phyloP scores from a whole-genome alignment of 495 filamentous ascomycete genomes.

The Niebla homalea region DNA sequence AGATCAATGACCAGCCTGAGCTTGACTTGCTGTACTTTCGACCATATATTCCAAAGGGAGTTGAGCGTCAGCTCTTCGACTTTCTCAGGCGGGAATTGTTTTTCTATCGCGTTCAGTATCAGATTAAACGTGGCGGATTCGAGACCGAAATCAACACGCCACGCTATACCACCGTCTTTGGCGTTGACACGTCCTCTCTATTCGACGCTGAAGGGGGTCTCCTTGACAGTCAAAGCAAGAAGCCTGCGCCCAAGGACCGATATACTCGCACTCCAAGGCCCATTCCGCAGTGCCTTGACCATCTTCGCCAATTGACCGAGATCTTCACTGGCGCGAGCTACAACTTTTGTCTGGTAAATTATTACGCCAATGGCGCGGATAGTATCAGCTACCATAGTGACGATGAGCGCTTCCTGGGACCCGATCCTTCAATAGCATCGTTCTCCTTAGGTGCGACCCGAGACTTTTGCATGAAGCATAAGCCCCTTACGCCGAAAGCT shows the following conservation, averaged over 20 bases:
- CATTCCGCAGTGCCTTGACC: slow-evolving; percentile 50
- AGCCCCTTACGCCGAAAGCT: slow-evolving; percentile 28
- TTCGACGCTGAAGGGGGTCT: slow-evolving; percentile 30
- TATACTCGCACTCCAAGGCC: slow-evolving; percentile 50
- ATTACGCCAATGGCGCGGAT: slow-evolving; percentile 56
- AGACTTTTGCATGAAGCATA: slow-evolving; percentile 62
- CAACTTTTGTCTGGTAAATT: slow-evolving; percentile 68
- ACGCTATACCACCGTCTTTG: slow-evolving; percentile 59
- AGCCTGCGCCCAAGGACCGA: slow-evolving; percentile 26
- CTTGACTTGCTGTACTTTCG: slow-evolving; percentile 57
- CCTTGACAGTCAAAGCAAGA: slow-evolving; percentile 32
- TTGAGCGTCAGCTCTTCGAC: slow-evolving; percentile 45
- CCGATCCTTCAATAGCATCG: slow-evolving; percentile 54
- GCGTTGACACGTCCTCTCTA: slow-evolving; percentile 45
- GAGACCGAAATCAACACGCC: slow-evolving; percentile 54
- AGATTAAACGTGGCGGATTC: slow-evolving; percentile 42
- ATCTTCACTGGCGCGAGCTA: slow-evolving; percentile 44
- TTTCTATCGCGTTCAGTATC: slow-evolving; percentile 63
- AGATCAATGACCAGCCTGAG: slow-evolving; percentile 47
- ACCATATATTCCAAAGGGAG: slow-evolving; percentile 42
- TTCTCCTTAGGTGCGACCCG: slow-evolving; percentile 51
- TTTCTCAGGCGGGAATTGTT: slow-evolving; percentile 49
- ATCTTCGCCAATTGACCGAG: slow-evolving; percentile 42
- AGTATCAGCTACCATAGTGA: slow-evolving; percentile 65
- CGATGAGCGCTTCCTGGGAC: slow-evolving; percentile 60